phyloP scores from a whole-genome alignment of 805 yeast species.

The Suhomyces emberorum region DNA sequence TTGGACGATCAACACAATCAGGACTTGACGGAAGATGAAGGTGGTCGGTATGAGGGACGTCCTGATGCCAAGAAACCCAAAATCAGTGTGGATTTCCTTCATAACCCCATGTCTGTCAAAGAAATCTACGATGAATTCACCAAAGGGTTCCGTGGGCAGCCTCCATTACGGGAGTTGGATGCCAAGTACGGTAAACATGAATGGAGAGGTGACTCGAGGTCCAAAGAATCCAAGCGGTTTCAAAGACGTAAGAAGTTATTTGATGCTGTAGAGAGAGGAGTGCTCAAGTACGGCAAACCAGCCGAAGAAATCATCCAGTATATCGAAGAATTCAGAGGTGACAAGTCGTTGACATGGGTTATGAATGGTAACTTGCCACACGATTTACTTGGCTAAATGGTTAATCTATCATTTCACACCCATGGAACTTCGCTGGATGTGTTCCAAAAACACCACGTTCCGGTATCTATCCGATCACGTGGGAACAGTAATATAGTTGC shows the following conservation, averaged over 20 bases:
- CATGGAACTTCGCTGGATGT: too few relatives aligned
- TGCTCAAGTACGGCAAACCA: constrained; percentile 36
- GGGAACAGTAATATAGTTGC: too few relatives aligned
- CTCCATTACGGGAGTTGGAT: constrained; percentile 41
- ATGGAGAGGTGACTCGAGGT: constrained; percentile 46
- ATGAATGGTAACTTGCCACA: constrained; percentile 45
- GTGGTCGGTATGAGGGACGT: constrained; percentile 9
- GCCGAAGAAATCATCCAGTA: constrained; percentile 39
- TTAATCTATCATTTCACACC: too few relatives aligned
- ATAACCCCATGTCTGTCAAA: constrained; percentile 43
- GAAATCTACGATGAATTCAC: constrained; percentile 45
- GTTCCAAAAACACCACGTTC: too few relatives aligned
- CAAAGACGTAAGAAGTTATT: constrained; percentile 43
- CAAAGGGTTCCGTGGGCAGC: constrained; percentile 43
- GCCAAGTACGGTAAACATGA: constrained; percentile 41
- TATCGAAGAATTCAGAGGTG: constrained; percentile 42
- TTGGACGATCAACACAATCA: constrained; percentile 6
- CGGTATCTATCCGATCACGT: too few relatives aligned
- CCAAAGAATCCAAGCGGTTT: constrained; percentile 42
- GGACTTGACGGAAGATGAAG: constrained; percentile 7
- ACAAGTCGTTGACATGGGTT: constrained; percentile 43
- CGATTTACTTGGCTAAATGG: constrained; percentile 19
- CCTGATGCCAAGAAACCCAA: constrained; percentile 31
- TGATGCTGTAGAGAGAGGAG: constrained; percentile 42
- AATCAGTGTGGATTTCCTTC: constrained; percentile 37